Base-by-base conservation (phyloP, 2,329 filamentous ascomycete species). In the Westerdykella ornata region DNA sequence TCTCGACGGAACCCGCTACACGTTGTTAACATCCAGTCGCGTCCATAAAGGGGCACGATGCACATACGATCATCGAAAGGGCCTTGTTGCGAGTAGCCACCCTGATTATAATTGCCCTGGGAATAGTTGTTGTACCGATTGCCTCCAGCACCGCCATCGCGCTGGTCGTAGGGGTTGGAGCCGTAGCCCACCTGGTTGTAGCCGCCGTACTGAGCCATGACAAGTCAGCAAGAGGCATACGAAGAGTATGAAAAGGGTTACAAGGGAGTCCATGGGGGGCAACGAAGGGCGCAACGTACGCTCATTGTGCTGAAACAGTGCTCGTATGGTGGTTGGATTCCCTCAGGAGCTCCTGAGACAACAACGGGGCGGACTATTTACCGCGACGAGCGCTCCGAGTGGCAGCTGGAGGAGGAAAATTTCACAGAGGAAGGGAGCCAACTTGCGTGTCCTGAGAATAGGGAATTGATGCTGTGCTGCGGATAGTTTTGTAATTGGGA, bases 111-210 rank as follows among this genome's bases (percentile, higher is more conserved):
- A 45, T 51, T 56, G 45, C 66, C 60, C 53, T 67, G 60, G 41
- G 63, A 62, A 55, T 77, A 79, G 37, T 76, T 76, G 60, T 78
- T 76, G 59, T 73, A 77, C 48, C 75, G 71, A 59, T 71, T 73
- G 19, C 32, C 41, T 56, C 71, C 69, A 29, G 39, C 40, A 42
- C 44, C 53, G 38, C 59, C 51, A 46, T 61, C 59, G 47, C 64
- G 62, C 48, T 69, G 60, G 49, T 64, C 66, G 52, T 70, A 71
- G 34, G 65, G 66, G 53, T 72, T 71, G 54, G 65, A 56, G 50
- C 61, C 65, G 53, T 66, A 63, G 44, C 64, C 63, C 53, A 60
- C 56, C 57, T 68, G 67, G 47, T 63, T 64, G 42, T 52, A 53
- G 52, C 65, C 63, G 41, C 60, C 65, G 66, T 68, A 68, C 62